Percentiles rank a stretch among this genome's conserved stretches.
These are phyloP conservation scores for Rosa persica DNA, from an alignment of 306 rosid species.

Conservation along the genomic window DNA sequence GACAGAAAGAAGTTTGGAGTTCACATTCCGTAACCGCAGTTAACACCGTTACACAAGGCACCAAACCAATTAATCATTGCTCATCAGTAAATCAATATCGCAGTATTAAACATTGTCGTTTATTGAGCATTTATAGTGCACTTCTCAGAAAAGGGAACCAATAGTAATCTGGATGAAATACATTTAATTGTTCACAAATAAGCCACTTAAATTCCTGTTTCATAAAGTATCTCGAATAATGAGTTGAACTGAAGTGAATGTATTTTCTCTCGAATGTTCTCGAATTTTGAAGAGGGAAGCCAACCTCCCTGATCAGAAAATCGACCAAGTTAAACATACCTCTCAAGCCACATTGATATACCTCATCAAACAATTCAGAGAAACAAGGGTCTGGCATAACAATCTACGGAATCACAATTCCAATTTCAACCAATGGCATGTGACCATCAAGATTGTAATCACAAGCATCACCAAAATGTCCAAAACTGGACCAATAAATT, in stretches of 20 bases:
- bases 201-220: background rate
- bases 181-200: background rate
- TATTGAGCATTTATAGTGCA: background rate
- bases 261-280: background rate
- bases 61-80: background rate
- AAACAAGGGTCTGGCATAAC: background rate
- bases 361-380: background rate
- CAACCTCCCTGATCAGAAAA: background rate
- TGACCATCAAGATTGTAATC: background rate
- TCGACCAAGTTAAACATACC: background rate
- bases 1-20: background rate
- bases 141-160: background rate
- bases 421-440: background rate
- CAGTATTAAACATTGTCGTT: background rate
- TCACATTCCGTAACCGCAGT: background rate
- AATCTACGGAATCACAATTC: background rate
- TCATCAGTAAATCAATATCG: background rate
- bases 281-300: background rate
- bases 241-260: background rate
- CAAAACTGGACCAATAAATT: background rate
- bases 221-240: background rate
- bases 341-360: background rate
- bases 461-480: background rate
- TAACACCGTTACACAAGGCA: background rate
- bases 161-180: constrained; percentile 1